Conservation (phyloP, 495 filamentous ascomycete genomes). For the Penicillium argentinense region DNA sequence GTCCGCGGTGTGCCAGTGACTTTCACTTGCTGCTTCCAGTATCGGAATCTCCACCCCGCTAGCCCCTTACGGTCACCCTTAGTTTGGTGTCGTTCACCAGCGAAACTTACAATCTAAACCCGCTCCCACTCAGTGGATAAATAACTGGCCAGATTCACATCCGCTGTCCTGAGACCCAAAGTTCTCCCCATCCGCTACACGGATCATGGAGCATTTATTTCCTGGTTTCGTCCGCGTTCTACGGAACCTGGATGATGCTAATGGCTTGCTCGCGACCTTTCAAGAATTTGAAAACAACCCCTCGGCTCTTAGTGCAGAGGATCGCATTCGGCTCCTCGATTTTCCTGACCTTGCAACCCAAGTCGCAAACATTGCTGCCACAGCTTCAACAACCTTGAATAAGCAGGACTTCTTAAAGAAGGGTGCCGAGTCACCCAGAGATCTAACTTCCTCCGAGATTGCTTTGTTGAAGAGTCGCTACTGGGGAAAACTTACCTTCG, state of each 20-base stretch:
- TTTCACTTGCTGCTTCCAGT: too few species aligned
- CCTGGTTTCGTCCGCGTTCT: neutral
- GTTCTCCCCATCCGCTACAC: neutral
- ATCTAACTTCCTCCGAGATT: neutral
- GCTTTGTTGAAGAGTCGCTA: conserved; percentile 1
- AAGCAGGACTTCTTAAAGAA: conserved; percentile 3
- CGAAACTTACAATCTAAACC: too few species aligned
- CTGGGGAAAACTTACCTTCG: neutral
- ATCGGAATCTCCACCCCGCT: too few species aligned
- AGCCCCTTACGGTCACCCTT: too few species aligned
- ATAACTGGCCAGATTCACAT: too few species aligned
- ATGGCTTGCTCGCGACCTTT: conserved; percentile 1
- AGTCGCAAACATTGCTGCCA: neutral
- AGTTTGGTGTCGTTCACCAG: too few species aligned
- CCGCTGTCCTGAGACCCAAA: neutral
- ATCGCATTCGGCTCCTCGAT: conserved; percentile 1
- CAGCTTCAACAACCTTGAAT: neutral
- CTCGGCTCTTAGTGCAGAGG: conserved; percentile 1
- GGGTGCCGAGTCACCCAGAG: neutral
- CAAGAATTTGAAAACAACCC: conserved; percentile 2
- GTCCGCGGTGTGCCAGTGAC: too few species aligned
- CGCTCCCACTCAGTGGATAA: too few species aligned
- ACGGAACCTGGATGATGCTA: conserved; percentile 1
- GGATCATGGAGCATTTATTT: neutral
- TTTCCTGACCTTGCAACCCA: conserved; percentile 5